Percentiles rank a stretch among this genome's conserved stretches.
Evolutionary conservation across 1,284 basidiomycete species (phyloP).

Genomic region (Apiotrichum montevideense): DNA sequence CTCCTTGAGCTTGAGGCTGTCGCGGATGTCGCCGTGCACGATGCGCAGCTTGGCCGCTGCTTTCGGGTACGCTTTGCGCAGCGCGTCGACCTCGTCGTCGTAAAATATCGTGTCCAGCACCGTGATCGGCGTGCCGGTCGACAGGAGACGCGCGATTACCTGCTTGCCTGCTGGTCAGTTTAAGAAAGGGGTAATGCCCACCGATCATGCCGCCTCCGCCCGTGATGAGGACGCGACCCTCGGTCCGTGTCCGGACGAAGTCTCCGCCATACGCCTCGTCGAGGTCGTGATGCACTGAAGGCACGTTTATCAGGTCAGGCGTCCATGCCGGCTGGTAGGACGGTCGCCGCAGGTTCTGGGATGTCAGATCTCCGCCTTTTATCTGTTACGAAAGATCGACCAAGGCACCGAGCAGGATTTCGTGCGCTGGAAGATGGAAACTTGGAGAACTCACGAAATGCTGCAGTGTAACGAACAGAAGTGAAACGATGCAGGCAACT

Average conservation of each 20-base stretch:
- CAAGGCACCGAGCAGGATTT: too few relatives aligned
- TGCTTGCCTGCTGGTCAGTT: slow-evolving; percentile 20
- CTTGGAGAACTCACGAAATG: too few relatives aligned
- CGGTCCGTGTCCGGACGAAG: not conserved
- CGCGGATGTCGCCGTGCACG: slow-evolving; percentile 21
- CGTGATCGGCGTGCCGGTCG: slow-evolving; percentile 17
- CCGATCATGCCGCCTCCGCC: slow-evolving; percentile 15
- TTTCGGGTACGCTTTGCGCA: slow-evolving; percentile 9
- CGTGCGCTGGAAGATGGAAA: too few relatives aligned
- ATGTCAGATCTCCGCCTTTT: too few relatives aligned
- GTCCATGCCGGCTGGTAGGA: too few relatives aligned
- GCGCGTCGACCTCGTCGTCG: slow-evolving; percentile 18
- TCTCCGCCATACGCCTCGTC: slow-evolving; percentile 5
- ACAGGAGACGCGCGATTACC: slow-evolving; percentile 18
- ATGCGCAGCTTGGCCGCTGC: slow-evolving; percentile 9
- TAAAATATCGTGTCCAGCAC: slow-evolving; percentile 22
- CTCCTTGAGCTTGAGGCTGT: slow-evolving; percentile 7
- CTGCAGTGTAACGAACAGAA: too few relatives aligned
- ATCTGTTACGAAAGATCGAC: too few relatives aligned
- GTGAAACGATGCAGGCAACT: too few relatives aligned
- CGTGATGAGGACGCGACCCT: slow-evolving; percentile 10
- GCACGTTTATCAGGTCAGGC: not conserved
- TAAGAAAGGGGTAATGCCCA: slow-evolving; percentile 12
- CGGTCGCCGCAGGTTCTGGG: too few relatives aligned
- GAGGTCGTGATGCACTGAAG: not conserved